These are phyloP conservation scores for Anthracocystis walkeri DNA, from an alignment of 1,284 basidiomycete species.

Conservation along the genomic window DNA sequence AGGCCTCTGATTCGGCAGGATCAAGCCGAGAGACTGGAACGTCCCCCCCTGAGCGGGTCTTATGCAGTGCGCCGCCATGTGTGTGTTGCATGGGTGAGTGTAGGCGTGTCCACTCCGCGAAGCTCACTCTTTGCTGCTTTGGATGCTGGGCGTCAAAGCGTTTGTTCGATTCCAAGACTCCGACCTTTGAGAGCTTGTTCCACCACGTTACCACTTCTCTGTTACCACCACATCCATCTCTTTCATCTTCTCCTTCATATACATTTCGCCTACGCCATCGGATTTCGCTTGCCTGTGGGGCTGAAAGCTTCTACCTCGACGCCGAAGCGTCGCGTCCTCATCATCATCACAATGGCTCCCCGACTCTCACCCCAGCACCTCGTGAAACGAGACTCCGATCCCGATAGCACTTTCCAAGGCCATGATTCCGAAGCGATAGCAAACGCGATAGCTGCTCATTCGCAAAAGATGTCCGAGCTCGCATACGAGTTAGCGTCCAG, in stretches of 20 bases:
- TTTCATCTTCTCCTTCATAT: not conserved
- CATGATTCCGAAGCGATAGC: constrained; percentile 48
- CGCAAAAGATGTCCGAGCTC: constrained; percentile 36
- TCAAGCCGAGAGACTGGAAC: not conserved
- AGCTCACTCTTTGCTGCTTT: too few species aligned
- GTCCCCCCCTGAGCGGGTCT: too few species aligned
- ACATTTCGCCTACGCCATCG: too few species aligned
- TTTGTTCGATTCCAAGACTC: too few species aligned
- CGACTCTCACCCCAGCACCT: constrained; percentile 7
- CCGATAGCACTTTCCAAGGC: constrained; percentile 40
- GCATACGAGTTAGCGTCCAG: constrained; percentile 21
- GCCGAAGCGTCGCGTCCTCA: constrained; percentile 4
- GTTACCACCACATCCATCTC: too few species aligned
- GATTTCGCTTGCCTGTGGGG: not conserved
- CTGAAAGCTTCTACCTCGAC: not conserved
- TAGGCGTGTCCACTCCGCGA: too few species aligned
- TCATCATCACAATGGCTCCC: constrained; percentile 24
- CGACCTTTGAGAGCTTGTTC: too few species aligned
- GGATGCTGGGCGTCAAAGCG: too few species aligned
- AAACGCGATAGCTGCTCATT: constrained; percentile 38
- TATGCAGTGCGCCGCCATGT: too few species aligned
- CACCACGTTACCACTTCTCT: too few species aligned
- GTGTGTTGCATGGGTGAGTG: too few species aligned
- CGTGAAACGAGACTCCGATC: constrained; percentile 14
- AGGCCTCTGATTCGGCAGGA: not conserved